These are phyloP conservation scores for Prunus salicina DNA, from an alignment of 306 rosid genomes.

Conservation along the genomic window DNA sequence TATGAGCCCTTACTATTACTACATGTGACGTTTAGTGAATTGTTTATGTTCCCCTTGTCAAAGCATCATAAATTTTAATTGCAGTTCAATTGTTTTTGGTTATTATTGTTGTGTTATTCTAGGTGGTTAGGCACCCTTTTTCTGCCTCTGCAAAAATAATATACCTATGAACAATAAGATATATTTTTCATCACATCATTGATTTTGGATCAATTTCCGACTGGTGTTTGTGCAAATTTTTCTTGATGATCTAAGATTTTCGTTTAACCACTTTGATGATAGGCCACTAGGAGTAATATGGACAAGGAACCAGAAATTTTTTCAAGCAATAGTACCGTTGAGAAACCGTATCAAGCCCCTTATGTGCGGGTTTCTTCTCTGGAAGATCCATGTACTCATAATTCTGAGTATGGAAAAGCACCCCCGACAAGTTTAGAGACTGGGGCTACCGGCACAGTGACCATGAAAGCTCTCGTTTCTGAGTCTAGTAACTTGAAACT, in stretches of 20 bases:
- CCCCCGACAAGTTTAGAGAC: slow-evolving; percentile 46
- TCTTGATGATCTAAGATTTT: neutral
- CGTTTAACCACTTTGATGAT: slow-evolving; percentile 23
- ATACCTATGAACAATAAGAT: neutral
- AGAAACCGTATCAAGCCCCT: slow-evolving; percentile 60
- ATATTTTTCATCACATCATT: neutral
- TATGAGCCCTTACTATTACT: neutral
- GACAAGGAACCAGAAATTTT: slow-evolving; percentile 48
- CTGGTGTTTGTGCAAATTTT: neutral
- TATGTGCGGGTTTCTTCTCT: slow-evolving; percentile 76
- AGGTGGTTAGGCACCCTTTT: neutral
- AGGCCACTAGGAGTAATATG: slow-evolving; percentile 41
- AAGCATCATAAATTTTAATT: neutral
- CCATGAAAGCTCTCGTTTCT: slow-evolving; percentile 50
- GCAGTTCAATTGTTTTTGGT: neutral
- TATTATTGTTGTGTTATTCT: neutral
- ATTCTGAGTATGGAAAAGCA: slow-evolving; percentile 65
- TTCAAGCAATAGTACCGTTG: slow-evolving; percentile 28
- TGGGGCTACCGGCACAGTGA: slow-evolving; percentile 38
- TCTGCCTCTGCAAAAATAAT: neutral
- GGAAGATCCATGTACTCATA: slow-evolving; percentile 72
- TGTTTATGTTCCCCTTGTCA: neutral
- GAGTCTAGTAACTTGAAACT: slow-evolving; percentile 57
- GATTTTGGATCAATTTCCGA: neutral
- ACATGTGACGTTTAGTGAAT: neutral